Evolutionary conservation across 169 alveolate species (phyloP), one percentile per base, ranked within the genome.

Genomic region (Cystoisospora suis): DNA sequence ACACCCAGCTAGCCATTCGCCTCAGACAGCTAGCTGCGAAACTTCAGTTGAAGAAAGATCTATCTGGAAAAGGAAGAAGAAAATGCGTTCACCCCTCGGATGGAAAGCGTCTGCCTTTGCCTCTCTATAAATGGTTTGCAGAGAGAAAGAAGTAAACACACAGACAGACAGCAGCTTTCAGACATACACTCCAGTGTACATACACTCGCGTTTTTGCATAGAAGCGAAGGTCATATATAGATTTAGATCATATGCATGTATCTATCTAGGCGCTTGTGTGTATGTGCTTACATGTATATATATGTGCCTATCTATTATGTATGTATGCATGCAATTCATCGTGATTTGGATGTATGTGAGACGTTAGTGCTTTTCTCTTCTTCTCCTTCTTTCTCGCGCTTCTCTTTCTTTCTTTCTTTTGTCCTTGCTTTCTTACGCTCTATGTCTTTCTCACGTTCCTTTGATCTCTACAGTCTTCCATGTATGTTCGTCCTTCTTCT

Each of bases 81-180:
- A 72, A 72, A 38, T 38, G 36, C 32, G 83, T 40, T 0, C 29
- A 56, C 32, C n/a, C n/a, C n/a, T n/a, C n/a, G n/a, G 83, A 2
- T 4, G 83, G 83, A 0, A 5, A 9, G 42, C 3, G 40, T 3
- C 27, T n/a, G 1, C 58, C 2, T 0, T 17, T 34, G 47, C 56
- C 83, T 38, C 58, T 72, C 56, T 72, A 72, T 36, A 86, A 86
- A 36, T 86, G 90, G 90, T 61, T 59, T 20, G 46, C 46, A 2
- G 90, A 86, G 58, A 59, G 90, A 65, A 86, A 86, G 45, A 86
- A 86, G 49, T 86, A 44, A 42, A 2, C 42, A 36, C 9, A 5
- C 80, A 2, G 38, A 2, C 3, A n/a, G n/a, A n/a, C n/a, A n/a
- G n/a, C n/a, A n/a, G n/a, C n/a, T n/a, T n/a, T n/a, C n/a, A n/a